Base-by-base conservation (phyloP, 805 yeast genomes). In the Metschnikowia similis region DNA sequence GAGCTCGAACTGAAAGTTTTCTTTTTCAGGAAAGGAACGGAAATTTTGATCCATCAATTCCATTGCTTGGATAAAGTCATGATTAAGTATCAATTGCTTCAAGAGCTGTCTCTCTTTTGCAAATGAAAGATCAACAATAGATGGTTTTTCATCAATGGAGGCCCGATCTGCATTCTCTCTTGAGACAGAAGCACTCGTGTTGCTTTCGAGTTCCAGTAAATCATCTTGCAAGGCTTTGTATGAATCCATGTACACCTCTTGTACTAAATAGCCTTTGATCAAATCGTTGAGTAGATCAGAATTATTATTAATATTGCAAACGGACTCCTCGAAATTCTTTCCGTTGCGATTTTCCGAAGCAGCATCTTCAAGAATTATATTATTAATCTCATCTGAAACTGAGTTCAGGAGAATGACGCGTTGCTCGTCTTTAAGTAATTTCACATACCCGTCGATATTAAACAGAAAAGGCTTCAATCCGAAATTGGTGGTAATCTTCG, bases 391-490 rank as follows among this genome's bases (percentile, higher is more conserved):
- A 6, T 51, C 55, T 6, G 47, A 13, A 14, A 54, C 41, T 27
- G 49, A 39, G 8, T 44, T 29, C 21, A 47, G 37, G 7, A 52
- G 40, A 16, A 44, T 46, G 11, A 16, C 7, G 10, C 40, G 41
- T 31, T 54, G 58, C 27, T 37, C 27, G 11, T 45, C 41, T 37
- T 82, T 83, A 66, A 76, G 72, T 10, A 65, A 65, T 27, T 69
- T 65, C 35, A 81, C 75, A 61, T 83, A 82, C 36, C 75, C 72
- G 38, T 74, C 71, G 51, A 86, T 82, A 61, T 86, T 86, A 59
- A 78, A 86, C 47, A 71, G 67, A 62, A 86, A 86, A 46, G 79
- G 83, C 48, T 72, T 65, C 48, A 70, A 66, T 2, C 85, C 85
- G 45, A 85, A 82, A 57, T 85, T 84, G 3, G 85, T 74, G 9